Percentiles rank a stretch among this genome's conserved stretches.
Evolutionary conservation across 2,329 filamentous ascomycete genomes (phyloP).

Genomic region (Phialophora tarda): DNA sequence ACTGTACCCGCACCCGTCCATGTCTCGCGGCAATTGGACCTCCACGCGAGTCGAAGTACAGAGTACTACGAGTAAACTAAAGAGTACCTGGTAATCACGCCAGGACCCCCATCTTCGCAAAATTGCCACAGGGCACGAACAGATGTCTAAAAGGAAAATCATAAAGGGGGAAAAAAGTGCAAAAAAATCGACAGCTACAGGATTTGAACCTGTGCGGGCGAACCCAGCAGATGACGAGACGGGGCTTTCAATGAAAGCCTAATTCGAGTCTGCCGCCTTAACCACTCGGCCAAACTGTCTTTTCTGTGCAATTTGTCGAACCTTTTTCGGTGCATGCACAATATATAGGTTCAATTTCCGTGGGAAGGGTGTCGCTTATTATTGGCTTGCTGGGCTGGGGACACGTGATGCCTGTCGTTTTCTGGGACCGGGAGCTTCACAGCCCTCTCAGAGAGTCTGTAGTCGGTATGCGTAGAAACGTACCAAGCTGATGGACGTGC

Average conservation of each 20-base stretch:
- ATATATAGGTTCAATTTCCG: background rate
- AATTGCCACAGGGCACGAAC: too few species aligned
- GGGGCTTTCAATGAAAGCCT: background rate
- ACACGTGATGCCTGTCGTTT: background rate
- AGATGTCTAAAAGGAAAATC: too few species aligned
- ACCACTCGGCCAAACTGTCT: constrained; percentile 39
- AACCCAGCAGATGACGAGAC: constrained; percentile 38
- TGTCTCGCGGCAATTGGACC: too few species aligned
- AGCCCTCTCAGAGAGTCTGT: too few species aligned
- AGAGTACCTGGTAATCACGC: too few species aligned
- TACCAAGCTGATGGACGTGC: background rate
- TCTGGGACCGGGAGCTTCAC: too few species aligned
- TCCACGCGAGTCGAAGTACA: too few species aligned
- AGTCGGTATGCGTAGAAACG: too few species aligned
- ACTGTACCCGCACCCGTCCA: too few species aligned
- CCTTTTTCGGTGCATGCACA: background rate
- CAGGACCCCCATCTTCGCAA: too few species aligned
- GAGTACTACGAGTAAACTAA: too few species aligned
- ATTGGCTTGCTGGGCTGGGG: background rate
- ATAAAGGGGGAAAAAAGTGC: too few species aligned
- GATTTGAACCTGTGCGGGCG: constrained; percentile 42
- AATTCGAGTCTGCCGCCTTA: constrained; percentile 41
- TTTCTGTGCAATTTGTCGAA: background rate
- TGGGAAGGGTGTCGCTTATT: background rate
- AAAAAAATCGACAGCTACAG: constrained; percentile 39